These are phyloP conservation scores for Pseudocercospora cruenta DNA, from an alignment of 2,329 filamentous ascomycete genomes.

Conservation along the genomic window DNA sequence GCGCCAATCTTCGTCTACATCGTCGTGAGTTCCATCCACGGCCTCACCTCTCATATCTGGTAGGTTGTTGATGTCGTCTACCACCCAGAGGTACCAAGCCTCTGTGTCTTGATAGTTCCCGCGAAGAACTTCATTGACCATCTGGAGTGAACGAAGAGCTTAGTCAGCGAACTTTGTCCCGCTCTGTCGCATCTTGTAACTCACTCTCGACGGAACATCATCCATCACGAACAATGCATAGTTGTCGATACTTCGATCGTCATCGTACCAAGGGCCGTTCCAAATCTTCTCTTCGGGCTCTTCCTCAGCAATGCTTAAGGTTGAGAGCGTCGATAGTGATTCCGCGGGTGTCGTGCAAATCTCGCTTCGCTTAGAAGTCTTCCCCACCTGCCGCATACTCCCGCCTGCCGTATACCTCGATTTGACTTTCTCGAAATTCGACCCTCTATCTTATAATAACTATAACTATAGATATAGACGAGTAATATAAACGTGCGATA, in stretches of 20 bases:
- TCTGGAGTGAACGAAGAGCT: background rate
- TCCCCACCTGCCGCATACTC: no score
- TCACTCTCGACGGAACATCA: background rate
- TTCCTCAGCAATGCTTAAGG: background rate
- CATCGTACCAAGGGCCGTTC: background rate
- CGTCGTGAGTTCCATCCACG: background rate
- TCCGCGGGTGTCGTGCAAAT: no score
- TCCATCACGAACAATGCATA: background rate
- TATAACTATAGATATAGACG: no score
- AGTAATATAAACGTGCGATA: no score
- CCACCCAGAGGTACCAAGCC: background rate
- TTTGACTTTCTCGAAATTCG: no score
- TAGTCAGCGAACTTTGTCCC: background rate
- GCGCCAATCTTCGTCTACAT: background rate
- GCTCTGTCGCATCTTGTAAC: background rate
- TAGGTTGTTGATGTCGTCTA: background rate
- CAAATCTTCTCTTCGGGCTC: background rate
- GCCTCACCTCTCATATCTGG: background rate
- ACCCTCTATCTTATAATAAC: no score
- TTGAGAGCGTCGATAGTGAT: no score
- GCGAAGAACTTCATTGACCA: background rate
- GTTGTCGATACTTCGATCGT: background rate
- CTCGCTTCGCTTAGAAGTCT: no score
- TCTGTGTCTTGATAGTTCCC: background rate
- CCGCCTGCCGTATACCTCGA: no score